Evolutionary conservation across 2,329 filamentous ascomycete genomes (phyloP), one percentile per base, ranked within the genome.

Genomic region (Harringtonia lauricola): DNA sequence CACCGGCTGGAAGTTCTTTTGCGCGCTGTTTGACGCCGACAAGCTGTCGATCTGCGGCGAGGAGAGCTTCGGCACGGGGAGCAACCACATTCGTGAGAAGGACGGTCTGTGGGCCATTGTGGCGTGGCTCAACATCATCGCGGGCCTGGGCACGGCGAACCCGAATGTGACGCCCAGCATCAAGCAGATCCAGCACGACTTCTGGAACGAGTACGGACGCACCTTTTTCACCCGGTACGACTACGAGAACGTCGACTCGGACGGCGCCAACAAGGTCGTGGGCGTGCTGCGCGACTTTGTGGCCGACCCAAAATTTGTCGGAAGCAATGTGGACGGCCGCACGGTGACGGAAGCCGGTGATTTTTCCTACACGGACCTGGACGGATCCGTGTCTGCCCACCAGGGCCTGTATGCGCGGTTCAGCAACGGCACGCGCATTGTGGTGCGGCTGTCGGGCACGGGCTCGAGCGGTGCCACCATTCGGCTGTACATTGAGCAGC

Each of bases 181-280:
- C 66, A 85, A 85, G 59, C 83, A 89, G 64, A 95, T 98, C 62
- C 92, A 98, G 69, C 80, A 87, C 57, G 87, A 95, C 61, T 96
- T 98, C 77, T 98, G 92, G 92, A 76, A 78, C 57, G 86, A 79
- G 45, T 98, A 98, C 64, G 92, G 92, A 57, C 88, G 92, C 47
- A 95, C 89, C 28, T 98, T 96, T 74, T 98, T 98, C 76, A 98
- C 92, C 36, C 86, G 92, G 51, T 96, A 96, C 67, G 92, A 98
- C 67, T 98, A 95, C 67, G 92, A 98, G 68, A 79, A 94, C 54
- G 88, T 94, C 52, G 88, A 95, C 68, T 83, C 81, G 38, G 87
- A 90, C 9, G 89, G 86, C 34, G 92, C 92, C 50, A 85, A 84
- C 69, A 90, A 94, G 70, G 81, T 98, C 47, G 83, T 95, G 37